Conservation (phyloP, 2,329 filamentous ascomycete species). For the Parastagonospora nodorum region DNA sequence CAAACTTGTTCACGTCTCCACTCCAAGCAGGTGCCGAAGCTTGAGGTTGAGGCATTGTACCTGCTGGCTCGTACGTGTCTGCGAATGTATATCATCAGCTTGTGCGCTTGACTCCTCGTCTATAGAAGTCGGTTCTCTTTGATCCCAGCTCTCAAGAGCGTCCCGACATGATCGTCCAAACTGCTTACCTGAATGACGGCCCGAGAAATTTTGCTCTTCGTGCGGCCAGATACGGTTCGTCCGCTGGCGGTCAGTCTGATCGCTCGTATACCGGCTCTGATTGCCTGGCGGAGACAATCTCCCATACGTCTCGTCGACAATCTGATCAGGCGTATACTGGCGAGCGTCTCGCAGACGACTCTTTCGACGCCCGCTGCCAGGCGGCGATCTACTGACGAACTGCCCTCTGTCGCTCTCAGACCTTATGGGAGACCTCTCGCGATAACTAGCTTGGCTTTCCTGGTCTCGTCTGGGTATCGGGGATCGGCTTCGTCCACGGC, state of each 20-base stretch:
- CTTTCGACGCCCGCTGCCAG: background rate
- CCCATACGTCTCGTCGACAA: background rate
- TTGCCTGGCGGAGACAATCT: background rate
- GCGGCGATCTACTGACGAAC: background rate
- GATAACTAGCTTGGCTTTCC: background rate
- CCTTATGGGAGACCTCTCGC: background rate
- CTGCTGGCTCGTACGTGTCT: too few species aligned
- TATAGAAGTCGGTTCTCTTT: too few species aligned
- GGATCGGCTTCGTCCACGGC: background rate
- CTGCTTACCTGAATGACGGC: too few species aligned
- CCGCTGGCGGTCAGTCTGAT: background rate
- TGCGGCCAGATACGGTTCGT: too few species aligned
- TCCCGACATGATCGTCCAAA: too few species aligned
- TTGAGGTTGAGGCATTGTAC: too few species aligned
- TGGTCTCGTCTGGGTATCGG: background rate
- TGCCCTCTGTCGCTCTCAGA: background rate
- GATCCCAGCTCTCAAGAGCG: too few species aligned
- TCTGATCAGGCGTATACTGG: conserved; percentile 2
- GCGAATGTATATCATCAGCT: too few species aligned
- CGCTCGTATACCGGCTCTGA: background rate
- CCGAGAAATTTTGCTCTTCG: too few species aligned
- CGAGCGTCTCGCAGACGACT: background rate
- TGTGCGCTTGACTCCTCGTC: too few species aligned
- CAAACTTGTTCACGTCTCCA: too few species aligned
- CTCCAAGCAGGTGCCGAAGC: too few species aligned